Base-by-base conservation (phyloP, 1,139 yeast genomes). In the Starmera stellimalicola region DNA sequence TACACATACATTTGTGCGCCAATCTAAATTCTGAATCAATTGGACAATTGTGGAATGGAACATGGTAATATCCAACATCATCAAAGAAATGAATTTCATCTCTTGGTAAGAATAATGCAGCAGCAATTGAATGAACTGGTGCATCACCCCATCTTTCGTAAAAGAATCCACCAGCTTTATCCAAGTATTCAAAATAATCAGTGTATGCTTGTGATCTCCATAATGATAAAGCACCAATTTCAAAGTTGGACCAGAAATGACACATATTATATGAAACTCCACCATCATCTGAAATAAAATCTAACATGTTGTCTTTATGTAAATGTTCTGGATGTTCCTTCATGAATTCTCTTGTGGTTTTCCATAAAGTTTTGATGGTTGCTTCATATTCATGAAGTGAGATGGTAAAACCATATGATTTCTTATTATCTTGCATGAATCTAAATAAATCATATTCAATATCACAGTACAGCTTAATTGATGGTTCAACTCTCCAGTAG, bases 71-170 rank as follows among this genome's bases (percentile, higher is more conserved):
- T 40, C 95, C 94, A 39, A 84, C 68, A 48, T 85, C 93, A 38
- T 78, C 84, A 54, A 84, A 80, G 66, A 77, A 79, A 55, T 85
- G 91, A 36, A 82, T 57, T 52, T 75, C 70, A 25, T 70, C 73
- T 54, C 70, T 70, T 40, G 77, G 73, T 52, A 82, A 60, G 57
- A 84, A 77, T 40, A 83, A 60, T 4, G 88, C 65, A n/a, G 82
- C 94, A 11, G 91, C 94, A 49, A 84, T 74, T 11, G 94, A 80
- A 54, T 84, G 95, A 26, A 84, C 78, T 26, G 95, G 94, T 10
- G 94, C 94, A 50, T 73, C 80, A 6, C 80, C 80, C 79, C 79
- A 73, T 51, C 80, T 57, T 45, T 73, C 78, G 48, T 73, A 73
- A 51, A 71, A 73, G 48, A 73, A 73, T 0, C 79, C 79, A 8